Evolutionary conservation across 306 rosid species (phyloP).

Genomic region (Malus sieversii): DNA sequence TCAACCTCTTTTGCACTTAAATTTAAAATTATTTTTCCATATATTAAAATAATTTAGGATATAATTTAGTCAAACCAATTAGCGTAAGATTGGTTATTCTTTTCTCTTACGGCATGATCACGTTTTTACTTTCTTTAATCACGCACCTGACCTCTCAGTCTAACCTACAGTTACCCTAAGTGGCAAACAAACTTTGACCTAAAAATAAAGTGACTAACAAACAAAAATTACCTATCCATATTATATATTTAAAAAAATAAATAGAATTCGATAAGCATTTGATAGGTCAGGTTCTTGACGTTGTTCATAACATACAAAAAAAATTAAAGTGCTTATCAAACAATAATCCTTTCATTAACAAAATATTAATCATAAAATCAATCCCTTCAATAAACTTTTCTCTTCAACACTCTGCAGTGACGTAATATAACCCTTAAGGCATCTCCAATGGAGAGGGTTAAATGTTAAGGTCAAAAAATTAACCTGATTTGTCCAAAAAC

Average conservation of each 20-base stretch:
- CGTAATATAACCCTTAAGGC: no score
- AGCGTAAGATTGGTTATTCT: not conserved
- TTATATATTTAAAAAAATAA: no score
- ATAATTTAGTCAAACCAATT: not conserved
- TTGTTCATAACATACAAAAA: not conserved
- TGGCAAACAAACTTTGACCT: constrained; percentile 9
- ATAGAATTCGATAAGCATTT: not conserved
- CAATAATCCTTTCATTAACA: not conserved
- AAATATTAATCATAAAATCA: not conserved
- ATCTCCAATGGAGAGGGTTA: no score
- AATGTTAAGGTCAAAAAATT: no score
- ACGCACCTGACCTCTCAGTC: constrained; percentile 6
- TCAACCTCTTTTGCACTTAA: no score
- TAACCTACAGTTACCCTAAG: not conserved
- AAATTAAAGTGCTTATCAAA: not conserved
- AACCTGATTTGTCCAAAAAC: no score
- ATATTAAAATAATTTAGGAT: no score
- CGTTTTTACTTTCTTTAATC: constrained; percentile 9
- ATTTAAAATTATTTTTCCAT: no score
- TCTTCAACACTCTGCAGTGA: not conserved
- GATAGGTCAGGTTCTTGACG: not conserved
- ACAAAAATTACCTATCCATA: no score
- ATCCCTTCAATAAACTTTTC: not conserved
- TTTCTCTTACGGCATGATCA: not conserved
- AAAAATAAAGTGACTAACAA: no score